Evolutionary conservation across 495 filamentous ascomycete species (phyloP), one percentile per base, ranked within the genome.

Genomic region (Penicillium cinerascens): DNA sequence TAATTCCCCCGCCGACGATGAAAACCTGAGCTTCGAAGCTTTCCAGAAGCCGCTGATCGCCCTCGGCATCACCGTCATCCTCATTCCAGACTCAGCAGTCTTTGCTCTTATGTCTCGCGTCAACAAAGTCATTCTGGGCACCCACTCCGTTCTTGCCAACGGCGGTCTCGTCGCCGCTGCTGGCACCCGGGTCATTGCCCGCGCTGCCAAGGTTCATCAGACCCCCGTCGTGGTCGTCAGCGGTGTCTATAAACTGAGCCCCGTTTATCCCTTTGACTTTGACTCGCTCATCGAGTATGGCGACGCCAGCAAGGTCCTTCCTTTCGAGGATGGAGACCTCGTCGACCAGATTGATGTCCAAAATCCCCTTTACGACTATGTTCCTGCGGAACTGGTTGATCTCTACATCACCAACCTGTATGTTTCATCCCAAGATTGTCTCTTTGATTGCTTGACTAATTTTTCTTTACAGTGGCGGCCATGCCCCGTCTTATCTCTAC

Each of bases 331-430:
- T 44, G 88, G 87, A 6, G 76, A 82, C 21, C 74, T 91, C 48
- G 83, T 93, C 42, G 83, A 88, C 7, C 80, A 84, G 59, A 79
- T 93, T 38, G 85, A 90, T 54, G 80, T 96, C 1, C 81, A 85
- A 53, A 93, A 91, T 68, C 89, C 89, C 9, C 60, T 92, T 18
- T 87, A 84, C 44, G 91, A 95, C 61, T 92, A 91, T 60, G 82
- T 97, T 10, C 85, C 87, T 2, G 81, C 87, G 7, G 87, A 92
- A 50, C 69, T 92, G 49, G 81, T 96, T 25, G 87, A 93, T 60
- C 81, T 93, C 33, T 96, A 96, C 63, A 87, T 97, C 55, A 95
- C 92, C 9, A 96, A 97, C 69, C 71, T 97, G 88, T 92, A 76
- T 78, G 89, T 82, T 38, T n/a, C 15, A 16, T 29, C 33, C 2